phyloP scores from a whole-genome alignment of 2,329 filamentous ascomycete genomes.

The Mollisiaceae sp. region DNA sequence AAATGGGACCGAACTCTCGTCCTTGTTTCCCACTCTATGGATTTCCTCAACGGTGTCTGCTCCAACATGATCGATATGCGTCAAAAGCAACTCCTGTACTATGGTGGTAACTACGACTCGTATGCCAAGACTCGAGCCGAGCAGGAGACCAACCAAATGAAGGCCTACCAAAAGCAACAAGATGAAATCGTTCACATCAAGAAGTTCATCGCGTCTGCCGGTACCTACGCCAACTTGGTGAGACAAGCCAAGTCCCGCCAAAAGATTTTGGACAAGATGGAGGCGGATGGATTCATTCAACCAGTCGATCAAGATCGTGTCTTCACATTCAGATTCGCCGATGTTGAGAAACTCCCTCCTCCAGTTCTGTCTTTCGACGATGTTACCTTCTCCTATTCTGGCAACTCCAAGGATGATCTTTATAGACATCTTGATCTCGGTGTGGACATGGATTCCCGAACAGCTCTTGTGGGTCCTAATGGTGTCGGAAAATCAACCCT shows the following conservation, averaged over 20 bases:
- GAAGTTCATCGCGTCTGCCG: conserved; percentile 99
- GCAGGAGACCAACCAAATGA: conserved; percentile 97
- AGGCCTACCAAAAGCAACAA: conserved; percentile 98
- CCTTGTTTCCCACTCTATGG: conserved; percentile 96
- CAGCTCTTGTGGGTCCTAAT: conserved; percentile 95
- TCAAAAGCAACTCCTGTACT: conserved; percentile 86
- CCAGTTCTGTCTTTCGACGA: conserved; percentile 96
- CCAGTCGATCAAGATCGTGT: conserved; percentile 83
- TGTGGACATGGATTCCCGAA: conserved; percentile 99
- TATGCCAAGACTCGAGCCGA: conserved; percentile 94
- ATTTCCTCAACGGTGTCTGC: conserved; percentile 99
- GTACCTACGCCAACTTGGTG: conserved; percentile 99
- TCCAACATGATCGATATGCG: conserved; percentile 99
- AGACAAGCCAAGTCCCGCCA: conserved; percentile 98
- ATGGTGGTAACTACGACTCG: conserved; percentile 99
- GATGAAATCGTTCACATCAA: conserved; percentile 99
- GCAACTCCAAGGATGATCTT: conserved; percentile 84
- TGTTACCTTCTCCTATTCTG: conserved; percentile 98
- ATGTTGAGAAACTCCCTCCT: conserved; percentile 98
- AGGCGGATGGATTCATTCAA: conserved; percentile 98
- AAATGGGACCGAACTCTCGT: conserved; percentile 99
- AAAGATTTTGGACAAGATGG: conserved; percentile 99
- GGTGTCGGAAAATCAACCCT: conserved; percentile 99
- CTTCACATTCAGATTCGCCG: conserved; percentile 97
- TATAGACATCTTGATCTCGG: conserved; percentile 97